Evolutionary conservation across 2,329 filamentous ascomycete genomes (phyloP).

Genomic region (Aspergillus fumigatiaffinis): DNA sequence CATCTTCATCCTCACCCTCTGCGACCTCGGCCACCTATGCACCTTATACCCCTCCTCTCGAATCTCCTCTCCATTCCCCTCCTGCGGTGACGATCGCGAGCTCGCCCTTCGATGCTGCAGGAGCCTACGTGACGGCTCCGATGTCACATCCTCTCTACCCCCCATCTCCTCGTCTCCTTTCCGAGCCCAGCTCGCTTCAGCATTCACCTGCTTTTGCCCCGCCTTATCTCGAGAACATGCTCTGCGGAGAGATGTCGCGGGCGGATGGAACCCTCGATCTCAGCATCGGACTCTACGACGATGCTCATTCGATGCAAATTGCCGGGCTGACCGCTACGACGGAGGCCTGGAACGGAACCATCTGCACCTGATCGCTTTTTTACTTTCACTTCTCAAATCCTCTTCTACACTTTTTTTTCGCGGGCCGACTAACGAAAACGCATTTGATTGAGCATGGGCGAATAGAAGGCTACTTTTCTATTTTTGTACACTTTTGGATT

Average conservation of each 20-base stretch:
- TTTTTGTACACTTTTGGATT: not conserved
- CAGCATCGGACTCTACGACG: conserved; percentile 30
- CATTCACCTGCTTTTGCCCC: conserved; percentile 38
- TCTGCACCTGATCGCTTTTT: conserved; percentile 10
- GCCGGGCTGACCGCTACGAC: conserved; percentile 33
- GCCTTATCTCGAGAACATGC: conserved; percentile 32
- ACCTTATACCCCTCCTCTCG: conserved; percentile 40
- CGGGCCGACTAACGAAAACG: conserved; percentile 6
- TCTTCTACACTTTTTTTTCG: not conserved
- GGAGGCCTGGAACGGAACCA: conserved; percentile 34
- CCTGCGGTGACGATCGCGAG: conserved; percentile 34
- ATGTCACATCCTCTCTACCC: conserved; percentile 34
- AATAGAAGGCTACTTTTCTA: not conserved
- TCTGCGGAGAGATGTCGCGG: conserved; percentile 27
- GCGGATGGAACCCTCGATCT: conserved; percentile 24
- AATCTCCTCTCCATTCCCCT: conserved; percentile 40
- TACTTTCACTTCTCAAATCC: not conserved
- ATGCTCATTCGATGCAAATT: conserved; percentile 29
- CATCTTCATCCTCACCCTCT: conserved; percentile 36
- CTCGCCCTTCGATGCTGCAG: conserved; percentile 34
- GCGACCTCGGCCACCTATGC: conserved; percentile 35
- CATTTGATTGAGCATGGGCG: conserved; percentile 5
- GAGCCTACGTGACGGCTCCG: conserved; percentile 31
- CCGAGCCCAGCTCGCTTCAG: conserved; percentile 28
- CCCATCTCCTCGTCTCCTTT: conserved; percentile 33